Evolutionary conservation across 345 rosid species (phyloP), one percentile per base, ranked within the genome.

Genomic region (Laguncularia racemosa): DNA sequence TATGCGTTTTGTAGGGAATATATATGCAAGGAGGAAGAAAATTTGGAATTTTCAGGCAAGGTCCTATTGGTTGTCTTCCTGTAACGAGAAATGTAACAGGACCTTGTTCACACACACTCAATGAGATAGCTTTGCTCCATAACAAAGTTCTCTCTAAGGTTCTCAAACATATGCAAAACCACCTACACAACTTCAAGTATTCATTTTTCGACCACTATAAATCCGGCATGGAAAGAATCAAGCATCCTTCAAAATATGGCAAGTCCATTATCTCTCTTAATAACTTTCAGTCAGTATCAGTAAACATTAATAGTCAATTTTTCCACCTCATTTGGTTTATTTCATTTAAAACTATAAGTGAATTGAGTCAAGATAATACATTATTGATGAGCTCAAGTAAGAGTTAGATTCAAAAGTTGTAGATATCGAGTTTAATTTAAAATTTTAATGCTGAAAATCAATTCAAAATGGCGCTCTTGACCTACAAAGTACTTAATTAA

Each of bases 221-320:
- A n/a, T 16, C 73, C 15, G n/a, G 15, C 16, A 19, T 14, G 9
- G 49, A 77, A 43, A 72, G 73, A 63, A 51, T 72, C 8, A 59
- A 55, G 17, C 18, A 74, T 56, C 85, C 76, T 53, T 53, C 58
- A 1, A 74, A 67, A 55, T 77, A 65, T 44, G 82, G 80, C n/a
- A n/a, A n/a, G n/a, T n/a, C n/a, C n/a, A n/a, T n/a, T n/a, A n/a
- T n/a, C n/a, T n/a, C n/a, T n/a, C n/a, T n/a, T n/a, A n/a, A n/a
- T n/a, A n/a, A n/a, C n/a, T n/a, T n/a, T n/a, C n/a, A n/a, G n/a
- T n/a, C n/a, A n/a, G n/a, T n/a, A n/a, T n/a, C n/a, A n/a, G n/a
- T n/a, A n/a, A n/a, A n/a, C n/a, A n/a, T n/a, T n/a, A n/a, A n/a
- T n/a, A n/a, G n/a, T n/a, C n/a, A n/a, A n/a, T n/a, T n/a, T n/a